Evolutionary conservation across 2,329 filamentous ascomycete genomes (phyloP).

Genomic region (Sclerotinia glacialis): DNA sequence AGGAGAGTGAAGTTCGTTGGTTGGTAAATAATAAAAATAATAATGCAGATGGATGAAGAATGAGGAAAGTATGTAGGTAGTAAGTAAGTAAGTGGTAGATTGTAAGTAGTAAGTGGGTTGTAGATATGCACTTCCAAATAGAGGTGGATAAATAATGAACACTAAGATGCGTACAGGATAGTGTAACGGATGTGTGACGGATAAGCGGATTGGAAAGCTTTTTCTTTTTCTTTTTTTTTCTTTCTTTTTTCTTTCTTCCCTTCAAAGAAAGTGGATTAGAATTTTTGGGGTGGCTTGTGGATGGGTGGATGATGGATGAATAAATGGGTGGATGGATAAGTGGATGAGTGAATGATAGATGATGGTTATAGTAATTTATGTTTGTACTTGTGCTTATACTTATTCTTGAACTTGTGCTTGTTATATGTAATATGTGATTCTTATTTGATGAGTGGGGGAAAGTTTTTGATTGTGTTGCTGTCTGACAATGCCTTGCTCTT

Average conservation of each 20-base stretch:
- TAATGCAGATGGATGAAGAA: neutral
- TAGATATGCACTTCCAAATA: neutral
- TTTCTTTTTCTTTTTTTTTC: neutral
- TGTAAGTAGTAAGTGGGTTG: neutral
- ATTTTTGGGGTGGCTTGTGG: neutral
- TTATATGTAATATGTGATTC: no score
- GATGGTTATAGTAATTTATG: no score
- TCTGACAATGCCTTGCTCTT: no score
- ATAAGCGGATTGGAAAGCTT: neutral
- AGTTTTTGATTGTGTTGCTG: no score
- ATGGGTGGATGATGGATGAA: neutral
- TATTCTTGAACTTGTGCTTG: no score
- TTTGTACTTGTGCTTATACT: no score
- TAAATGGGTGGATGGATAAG: no score
- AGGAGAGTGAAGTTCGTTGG: neutral
- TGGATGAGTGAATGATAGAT: neutral
- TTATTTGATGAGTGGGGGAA: no score
- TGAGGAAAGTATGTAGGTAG: neutral
- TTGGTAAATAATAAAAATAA: neutral
- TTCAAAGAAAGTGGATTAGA: neutral
- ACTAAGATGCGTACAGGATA: neutral
- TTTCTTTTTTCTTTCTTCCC: no score
- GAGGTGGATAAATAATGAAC: slow-evolving; percentile 1
- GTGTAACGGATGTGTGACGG: neutral
- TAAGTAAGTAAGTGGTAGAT: no score